phyloP scores from a whole-genome alignment of 176 grass and related monocot species.

The Miscanthus lutarioriparius region DNA sequence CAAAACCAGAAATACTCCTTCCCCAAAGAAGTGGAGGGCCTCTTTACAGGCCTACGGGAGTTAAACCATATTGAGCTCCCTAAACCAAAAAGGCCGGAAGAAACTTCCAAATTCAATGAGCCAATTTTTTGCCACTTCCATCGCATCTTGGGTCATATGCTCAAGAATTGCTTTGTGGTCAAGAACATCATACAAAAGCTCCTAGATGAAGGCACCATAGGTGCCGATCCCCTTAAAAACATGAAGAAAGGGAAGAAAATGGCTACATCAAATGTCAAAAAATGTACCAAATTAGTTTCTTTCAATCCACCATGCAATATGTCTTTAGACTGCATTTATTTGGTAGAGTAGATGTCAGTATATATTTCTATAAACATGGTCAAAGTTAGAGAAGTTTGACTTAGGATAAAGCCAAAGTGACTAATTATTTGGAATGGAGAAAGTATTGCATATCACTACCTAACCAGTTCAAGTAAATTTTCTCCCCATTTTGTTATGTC shows the following conservation, averaged over 20 bases:
- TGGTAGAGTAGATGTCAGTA: too few species aligned
- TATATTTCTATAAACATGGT: too few species aligned
- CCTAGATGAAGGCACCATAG: neutral
- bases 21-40: neutral
- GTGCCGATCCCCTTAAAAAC: neutral
- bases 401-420: neutral
- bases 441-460: neutral
- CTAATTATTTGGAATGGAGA: neutral
- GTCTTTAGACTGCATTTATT: too few species aligned
- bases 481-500: constrained; percentile 16
- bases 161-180: neutral
- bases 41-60: neutral
- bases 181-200: neutral
- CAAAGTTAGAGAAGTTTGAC: neutral
- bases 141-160: neutral
- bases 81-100: neutral
- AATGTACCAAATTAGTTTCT: too few species aligned
- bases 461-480: constrained; percentile 9
- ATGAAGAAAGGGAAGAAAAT: constrained; percentile 6
- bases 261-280: neutral
- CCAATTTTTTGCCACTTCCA: constrained; percentile 15
- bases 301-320: too few species aligned
- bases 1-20: constrained; percentile 2
- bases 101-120: neutral
- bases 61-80: neutral